Evolutionary conservation across 1,284 basidiomycete genomes (phyloP).

Genomic region (Ceratobasidium sp.): DNA sequence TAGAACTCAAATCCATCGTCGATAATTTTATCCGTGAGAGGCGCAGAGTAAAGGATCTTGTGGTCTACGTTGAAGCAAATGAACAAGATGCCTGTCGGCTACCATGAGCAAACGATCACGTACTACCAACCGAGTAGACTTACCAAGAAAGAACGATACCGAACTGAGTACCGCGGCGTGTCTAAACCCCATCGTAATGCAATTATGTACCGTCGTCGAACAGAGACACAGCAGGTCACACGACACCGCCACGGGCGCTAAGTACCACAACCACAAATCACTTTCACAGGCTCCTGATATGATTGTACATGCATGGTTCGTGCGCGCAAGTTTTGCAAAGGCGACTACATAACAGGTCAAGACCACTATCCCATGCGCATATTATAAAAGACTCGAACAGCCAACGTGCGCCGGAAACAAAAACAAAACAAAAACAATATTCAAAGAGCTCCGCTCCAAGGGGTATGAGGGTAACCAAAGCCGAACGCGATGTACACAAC

Average conservation of each 20-base stretch:
- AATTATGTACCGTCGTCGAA: slow-evolving; percentile 18
- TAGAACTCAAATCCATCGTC: slow-evolving; percentile 83
- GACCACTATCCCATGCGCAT: neutral
- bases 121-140: slow-evolving; percentile 45
- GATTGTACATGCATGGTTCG: slow-evolving; percentile 30
- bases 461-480: slow-evolving; percentile 36
- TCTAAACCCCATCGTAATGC: slow-evolving; percentile 74
- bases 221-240: slow-evolving; percentile 23
- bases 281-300: slow-evolving; percentile 13
- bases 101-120: slow-evolving; percentile 3
- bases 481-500: slow-evolving; percentile 35
- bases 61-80: slow-evolving; percentile 89
- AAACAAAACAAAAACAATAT: slow-evolving; percentile 3
- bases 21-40: slow-evolving; percentile 65
- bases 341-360: slow-evolving; percentile 25
- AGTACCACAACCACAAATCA: neutral
- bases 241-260: slow-evolving; percentile 14
- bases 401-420: slow-evolving; percentile 11
- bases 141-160: slow-evolving; percentile 82
- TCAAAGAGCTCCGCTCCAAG: slow-evolving; percentile 27
- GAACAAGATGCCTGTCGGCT: slow-evolving; percentile 75
- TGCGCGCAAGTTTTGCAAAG: slow-evolving; percentile 33
- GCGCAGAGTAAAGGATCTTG: slow-evolving; percentile 71
- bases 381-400: slow-evolving; percentile 5
- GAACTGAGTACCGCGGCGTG: slow-evolving; percentile 82